Evolutionary conservation across 2,329 filamentous ascomycete genomes (phyloP), one percentile per base, ranked within the genome.

Genomic region (Dothideomycetidae sp.): DNA sequence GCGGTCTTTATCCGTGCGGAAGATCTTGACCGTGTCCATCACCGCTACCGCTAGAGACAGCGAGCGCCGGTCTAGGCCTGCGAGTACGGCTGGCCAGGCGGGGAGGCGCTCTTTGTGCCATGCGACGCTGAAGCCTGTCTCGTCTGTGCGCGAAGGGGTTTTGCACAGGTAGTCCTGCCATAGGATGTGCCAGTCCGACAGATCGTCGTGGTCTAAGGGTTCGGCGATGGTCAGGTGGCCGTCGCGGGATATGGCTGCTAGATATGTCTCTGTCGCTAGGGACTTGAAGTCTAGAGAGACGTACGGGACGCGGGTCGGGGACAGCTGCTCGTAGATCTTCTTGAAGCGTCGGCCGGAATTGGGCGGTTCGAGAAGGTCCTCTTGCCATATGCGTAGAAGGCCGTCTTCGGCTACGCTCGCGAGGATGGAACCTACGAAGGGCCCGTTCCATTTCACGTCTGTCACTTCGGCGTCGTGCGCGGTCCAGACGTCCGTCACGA

Each of bases 391-490:
- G 55, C 85, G 83, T 64, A 92, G 84, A 56, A 78, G 78, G 51
- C 88, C 83, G 51, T 94, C 88, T 51, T 88, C 81, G 44, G 82
- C 84, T 42, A 94, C 80, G 37, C 81, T 93, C 40, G 79, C 86
- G 48, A 96, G 67, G 50, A 93, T 73, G 53, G 90, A 84, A 48
- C 90, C 90, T 42, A 90, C 77, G 45, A 82, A 88, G 0, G 85
- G 81, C 1, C 85, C 83, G 40, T 93, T 81, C 86, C 88, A 96
- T 67, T 90, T 83, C 63, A 85, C 82, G 69, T 93, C 84, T 43
- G 85, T 68, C 44, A 96, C 80, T 59, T 94, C 85, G 34, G 83
- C 83, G 53, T 84, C 81, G 55, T 96, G 88, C 12, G 84, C 88
- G 33, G 73, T 75, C 84, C 86, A 94, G 40, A 75, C 84, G 61